Percentiles rank a stretch among this genome's conserved stretches.
These are phyloP conservation scores for Trichoderma sp. DNA, from an alignment of 2,329 filamentous ascomycete genomes.

Conservation along the genomic window DNA sequence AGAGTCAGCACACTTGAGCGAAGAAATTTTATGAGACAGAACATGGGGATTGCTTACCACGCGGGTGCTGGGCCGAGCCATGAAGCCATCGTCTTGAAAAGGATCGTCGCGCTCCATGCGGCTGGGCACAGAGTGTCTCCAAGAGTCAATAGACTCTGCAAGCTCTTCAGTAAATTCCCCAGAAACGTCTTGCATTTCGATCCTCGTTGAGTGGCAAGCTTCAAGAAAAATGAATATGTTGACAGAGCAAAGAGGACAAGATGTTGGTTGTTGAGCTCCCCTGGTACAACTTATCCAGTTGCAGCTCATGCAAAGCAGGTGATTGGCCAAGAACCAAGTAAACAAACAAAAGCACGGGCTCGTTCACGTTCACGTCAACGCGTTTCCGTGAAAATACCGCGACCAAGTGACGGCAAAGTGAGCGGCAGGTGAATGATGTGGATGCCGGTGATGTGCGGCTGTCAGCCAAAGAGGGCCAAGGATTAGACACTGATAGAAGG, in stretches of 20 bases:
- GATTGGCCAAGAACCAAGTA: not conserved
- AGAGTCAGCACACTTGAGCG: not conserved
- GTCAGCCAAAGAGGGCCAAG: not conserved
- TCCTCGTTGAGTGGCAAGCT: not conserved
- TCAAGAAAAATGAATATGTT: not conserved
- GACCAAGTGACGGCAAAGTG: conserved; percentile 11
- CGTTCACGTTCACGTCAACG: not conserved
- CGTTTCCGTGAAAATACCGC: conserved; percentile 2
- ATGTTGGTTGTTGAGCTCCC: not conserved
- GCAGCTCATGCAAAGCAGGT: not conserved
- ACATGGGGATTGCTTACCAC: conserved; percentile 33
- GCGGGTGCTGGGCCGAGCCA: conserved; percentile 38
- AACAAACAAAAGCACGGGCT: conserved; percentile 6
- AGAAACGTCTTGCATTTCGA: conserved; percentile 16
- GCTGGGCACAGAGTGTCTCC: conserved; percentile 44
- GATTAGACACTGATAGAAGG: not conserved
- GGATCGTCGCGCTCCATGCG: conserved; percentile 43
- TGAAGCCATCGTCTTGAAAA: conserved; percentile 43
- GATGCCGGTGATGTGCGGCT: not conserved
- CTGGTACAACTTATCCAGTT: not conserved
- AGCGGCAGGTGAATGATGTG: not conserved
- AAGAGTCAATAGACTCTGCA: conserved; percentile 37
- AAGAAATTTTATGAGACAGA: not conserved
- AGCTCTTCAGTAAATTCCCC: conserved; percentile 27
- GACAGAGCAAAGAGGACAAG: not conserved